Evolutionary conservation across 2,329 filamentous ascomycete species (phyloP).

Genomic region (Trichoderma koningiopsis): DNA sequence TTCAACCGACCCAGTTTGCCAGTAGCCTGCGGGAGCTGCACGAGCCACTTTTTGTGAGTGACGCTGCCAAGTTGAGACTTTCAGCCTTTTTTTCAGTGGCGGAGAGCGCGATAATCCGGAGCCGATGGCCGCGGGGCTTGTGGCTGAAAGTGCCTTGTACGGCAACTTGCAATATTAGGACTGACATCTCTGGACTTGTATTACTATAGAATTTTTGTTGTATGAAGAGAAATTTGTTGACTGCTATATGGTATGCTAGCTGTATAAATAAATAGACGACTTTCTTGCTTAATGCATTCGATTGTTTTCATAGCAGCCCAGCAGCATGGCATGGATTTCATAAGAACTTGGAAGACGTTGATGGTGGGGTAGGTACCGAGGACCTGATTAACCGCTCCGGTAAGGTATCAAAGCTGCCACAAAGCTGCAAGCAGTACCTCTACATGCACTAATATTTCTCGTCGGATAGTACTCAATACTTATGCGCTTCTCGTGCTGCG

Average conservation of each 20-base stretch:
- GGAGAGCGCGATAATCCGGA: slow-evolving; percentile 20
- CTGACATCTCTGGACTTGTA: not conserved
- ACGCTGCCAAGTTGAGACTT: slow-evolving; percentile 8
- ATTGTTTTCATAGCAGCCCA: not conserved
- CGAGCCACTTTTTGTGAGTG: slow-evolving; percentile 21
- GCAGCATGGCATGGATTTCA: too few species aligned
- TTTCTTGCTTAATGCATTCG: not conserved
- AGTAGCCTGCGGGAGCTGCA: slow-evolving; percentile 24
- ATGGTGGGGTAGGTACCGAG: not conserved
- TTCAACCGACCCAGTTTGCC: slow-evolving; percentile 28
- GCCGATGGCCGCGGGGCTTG: slow-evolving; percentile 21
- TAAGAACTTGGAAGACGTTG: not conserved
- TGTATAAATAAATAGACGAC: not conserved
- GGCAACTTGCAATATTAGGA: not conserved
- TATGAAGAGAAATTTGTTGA: not conserved
- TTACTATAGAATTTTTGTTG: not conserved
- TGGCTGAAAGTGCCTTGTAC: slow-evolving; percentile 1
- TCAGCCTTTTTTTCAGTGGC: slow-evolving; percentile 1
- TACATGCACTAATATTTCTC: not conserved
- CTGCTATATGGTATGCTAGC: not conserved
- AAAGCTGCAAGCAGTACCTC: not conserved
- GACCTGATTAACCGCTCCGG: not conserved
- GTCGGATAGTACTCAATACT: not conserved
- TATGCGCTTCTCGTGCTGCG: not conserved
- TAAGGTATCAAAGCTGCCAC: not conserved